These are phyloP conservation scores for Fusarium penzigii DNA, from an alignment of 2,329 filamentous ascomycete species.

Conservation along the genomic window DNA sequence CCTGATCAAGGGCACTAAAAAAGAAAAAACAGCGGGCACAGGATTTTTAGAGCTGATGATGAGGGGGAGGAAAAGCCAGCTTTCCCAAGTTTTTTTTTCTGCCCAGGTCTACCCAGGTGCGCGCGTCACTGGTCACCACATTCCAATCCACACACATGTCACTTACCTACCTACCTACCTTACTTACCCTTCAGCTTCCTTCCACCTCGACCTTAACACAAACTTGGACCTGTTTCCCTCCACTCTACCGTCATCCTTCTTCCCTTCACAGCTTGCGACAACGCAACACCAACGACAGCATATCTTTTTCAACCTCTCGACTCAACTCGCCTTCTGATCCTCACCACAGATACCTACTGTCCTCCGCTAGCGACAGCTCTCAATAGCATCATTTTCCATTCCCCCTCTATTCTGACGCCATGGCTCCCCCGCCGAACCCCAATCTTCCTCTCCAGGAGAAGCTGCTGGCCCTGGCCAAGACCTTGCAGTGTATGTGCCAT, in stretches of 20 bases:
- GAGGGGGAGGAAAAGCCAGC: too few relatives aligned
- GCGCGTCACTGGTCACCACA: neutral
- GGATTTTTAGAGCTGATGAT: too few relatives aligned
- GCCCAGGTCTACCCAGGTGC: neutral
- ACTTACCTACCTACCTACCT: too few relatives aligned
- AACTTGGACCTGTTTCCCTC: neutral
- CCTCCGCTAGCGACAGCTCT: constrained; percentile 7
- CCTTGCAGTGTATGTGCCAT: constrained; percentile 78
- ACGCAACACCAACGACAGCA: neutral
- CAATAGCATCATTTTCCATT: neutral
- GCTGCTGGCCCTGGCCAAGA: constrained; percentile 77
- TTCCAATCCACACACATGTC: neutral
- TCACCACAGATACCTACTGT: neutral
- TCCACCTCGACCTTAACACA: neutral
- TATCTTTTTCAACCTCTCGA: constrained; percentile 1
- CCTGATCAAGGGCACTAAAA: too few relatives aligned
- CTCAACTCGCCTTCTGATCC: constrained; percentile 1
- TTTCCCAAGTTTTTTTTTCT: too few relatives aligned
- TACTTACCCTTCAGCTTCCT: neutral
- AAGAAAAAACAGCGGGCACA: too few relatives aligned
- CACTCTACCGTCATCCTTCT: neutral
- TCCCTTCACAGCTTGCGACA: neutral
- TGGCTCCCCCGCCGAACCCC: constrained; percentile 75
- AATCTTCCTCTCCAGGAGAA: constrained; percentile 72
- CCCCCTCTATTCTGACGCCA: constrained; percentile 22